Evolutionary conservation across 1,139 yeast species (phyloP).

Genomic region (Geotrichum klebahnii): DNA sequence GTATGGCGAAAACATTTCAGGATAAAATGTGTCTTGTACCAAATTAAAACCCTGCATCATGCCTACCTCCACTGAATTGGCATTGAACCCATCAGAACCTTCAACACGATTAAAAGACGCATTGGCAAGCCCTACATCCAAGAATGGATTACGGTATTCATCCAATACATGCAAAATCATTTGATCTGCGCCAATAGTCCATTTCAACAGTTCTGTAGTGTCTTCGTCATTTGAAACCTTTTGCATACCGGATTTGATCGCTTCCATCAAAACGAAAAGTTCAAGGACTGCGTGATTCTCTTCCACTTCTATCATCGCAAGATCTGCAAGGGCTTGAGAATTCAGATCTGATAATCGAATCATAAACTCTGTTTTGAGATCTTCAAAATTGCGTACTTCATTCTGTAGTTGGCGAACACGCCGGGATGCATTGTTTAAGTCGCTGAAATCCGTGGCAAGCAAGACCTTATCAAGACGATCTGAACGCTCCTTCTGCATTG

Average conservation of each 20-base stretch:
- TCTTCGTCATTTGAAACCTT: slow-evolving; percentile 41
- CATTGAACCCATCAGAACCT: slow-evolving; percentile 60
- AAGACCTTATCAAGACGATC: slow-evolving; percentile 63
- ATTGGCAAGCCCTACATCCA: slow-evolving; percentile 66
- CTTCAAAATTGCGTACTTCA: slow-evolving; percentile 46
- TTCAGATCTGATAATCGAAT: slow-evolving; percentile 32
- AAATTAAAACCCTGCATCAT: slow-evolving; percentile 70
- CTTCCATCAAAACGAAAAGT: slow-evolving; percentile 61
- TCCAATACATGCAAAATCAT: slow-evolving; percentile 68
- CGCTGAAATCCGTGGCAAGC: slow-evolving; percentile 64
- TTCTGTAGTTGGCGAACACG: slow-evolving; percentile 55
- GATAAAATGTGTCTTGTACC: slow-evolving; percentile 57
- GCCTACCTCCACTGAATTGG: slow-evolving; percentile 55
- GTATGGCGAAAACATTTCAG: slow-evolving; percentile 65
- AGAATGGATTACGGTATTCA: slow-evolving; percentile 57
- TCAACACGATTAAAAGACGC: slow-evolving; percentile 59
- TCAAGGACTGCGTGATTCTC: slow-evolving; percentile 55
- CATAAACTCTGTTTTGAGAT: slow-evolving; percentile 47
- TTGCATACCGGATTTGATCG: slow-evolving; percentile 54
- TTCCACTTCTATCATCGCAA: slow-evolving; percentile 52
- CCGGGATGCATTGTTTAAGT: slow-evolving; percentile 52
- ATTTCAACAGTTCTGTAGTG: slow-evolving; percentile 43
- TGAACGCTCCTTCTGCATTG: slow-evolving; percentile 52
- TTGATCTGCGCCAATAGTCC: slow-evolving; percentile 69
- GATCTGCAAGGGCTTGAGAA: slow-evolving; percentile 29